Base-by-base conservation (phyloP, 176 grass and related monocot genomes). In the Echinochloa phyllopogon region DNA sequence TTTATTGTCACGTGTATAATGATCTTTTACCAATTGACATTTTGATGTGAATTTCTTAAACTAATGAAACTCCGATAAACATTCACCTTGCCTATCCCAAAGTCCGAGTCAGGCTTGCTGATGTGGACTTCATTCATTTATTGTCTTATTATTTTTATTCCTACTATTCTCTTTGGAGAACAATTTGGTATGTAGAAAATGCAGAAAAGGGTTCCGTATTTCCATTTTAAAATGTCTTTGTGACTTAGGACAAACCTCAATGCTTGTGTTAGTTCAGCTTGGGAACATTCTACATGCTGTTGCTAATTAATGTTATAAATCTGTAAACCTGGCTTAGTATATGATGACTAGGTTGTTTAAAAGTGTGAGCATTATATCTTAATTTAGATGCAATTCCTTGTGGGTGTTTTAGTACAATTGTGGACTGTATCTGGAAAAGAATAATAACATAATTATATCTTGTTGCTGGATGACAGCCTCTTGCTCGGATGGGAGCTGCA, bases 401-500 rank as follows among this genome's bases (percentile, higher is more conserved):
- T n/a, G 20, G 25, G 12, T 37, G 36, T 56, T 71, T 44, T 58
- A 57, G 48, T 82, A 47, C 37, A 63, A 53, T 56, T 55, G 1
- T 27, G 38, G 37, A 82, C 14, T 80, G 36, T 73, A 69, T 65
- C 63, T 69, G 52, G 33, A n/a, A 52, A 21, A 36, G 5, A 14
- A 15, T 49, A 45, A 43, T 81, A 69, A 17, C 52, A 80, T 41
- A 47, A 8, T 21, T 80, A 20, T 41, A 21, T 40, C 10, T 88
- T 53, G 8, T 2, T 84, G 48, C 44, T 75, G 69, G 58, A 68
- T 83, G 51, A 10, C 83, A 98, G 96, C 96, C 96, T 77, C 93
- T 98, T 75, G 96, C 93, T 86, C 83, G 91, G 65, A 87, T 98
- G 93, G 96, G 96, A 74, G 93, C 96, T 76, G 73, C 42, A 78